These are phyloP conservation scores for Tylopilus sp. DNA, from an alignment of 1,284 basidiomycete species.

Conservation along the genomic window DNA sequence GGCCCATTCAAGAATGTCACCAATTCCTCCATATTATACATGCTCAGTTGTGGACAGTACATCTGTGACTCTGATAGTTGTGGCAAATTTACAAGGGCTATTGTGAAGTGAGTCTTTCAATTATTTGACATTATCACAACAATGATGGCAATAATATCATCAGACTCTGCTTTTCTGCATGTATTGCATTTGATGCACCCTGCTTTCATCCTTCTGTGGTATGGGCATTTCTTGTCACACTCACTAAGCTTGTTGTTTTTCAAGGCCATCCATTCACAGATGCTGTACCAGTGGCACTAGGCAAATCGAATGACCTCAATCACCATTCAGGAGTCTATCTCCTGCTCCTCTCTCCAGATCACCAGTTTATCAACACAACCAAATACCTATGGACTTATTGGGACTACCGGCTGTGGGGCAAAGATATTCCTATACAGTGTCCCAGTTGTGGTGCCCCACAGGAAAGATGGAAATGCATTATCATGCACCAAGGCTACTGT, in stretches of 20 bases:
- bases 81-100: neutral
- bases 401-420: neutral
- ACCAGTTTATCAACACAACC: neutral
- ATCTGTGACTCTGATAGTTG: neutral
- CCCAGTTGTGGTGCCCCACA: neutral
- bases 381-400: neutral
- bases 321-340: neutral
- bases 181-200: neutral
- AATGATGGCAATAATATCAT: no score
- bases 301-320: neutral
- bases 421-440: neutral
- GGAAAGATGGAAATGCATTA: no score
- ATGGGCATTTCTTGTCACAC: neutral
- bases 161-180: neutral
- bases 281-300: neutral
- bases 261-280: neutral
- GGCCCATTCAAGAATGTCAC: neutral
- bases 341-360: neutral
- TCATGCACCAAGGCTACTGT: no score
- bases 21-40: neutral
- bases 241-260: neutral
- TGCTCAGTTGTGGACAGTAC: neutral
- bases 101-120: neutral
- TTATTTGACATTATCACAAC: no score
- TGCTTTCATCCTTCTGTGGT: neutral